Percentiles rank a stretch among this genome's conserved stretches.
phyloP scores from a whole-genome alignment of 805 yeast species.

The Blastobotrys peoriensis region DNA sequence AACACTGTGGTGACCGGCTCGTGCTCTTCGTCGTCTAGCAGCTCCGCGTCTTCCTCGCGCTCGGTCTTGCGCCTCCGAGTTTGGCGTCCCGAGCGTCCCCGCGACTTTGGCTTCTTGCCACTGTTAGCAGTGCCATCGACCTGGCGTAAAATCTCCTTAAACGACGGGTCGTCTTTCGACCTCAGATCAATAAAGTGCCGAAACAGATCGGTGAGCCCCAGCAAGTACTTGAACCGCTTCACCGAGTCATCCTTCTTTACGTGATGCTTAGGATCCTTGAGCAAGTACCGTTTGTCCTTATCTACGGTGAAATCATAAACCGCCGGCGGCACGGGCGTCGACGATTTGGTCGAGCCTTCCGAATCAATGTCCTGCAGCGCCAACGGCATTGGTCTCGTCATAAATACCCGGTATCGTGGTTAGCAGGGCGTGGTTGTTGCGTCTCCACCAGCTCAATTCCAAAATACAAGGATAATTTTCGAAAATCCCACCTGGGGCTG shows the following conservation, averaged over 20 bases:
- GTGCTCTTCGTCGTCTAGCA: conserved; percentile 67
- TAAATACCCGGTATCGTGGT: too few species aligned
- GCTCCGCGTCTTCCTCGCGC: conserved; percentile 88
- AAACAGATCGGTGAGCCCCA: conserved; percentile 77
- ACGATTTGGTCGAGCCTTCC: not conserved
- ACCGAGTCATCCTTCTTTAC: conserved; percentile 28
- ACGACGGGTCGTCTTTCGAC: conserved; percentile 67
- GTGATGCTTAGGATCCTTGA: conserved; percentile 4
- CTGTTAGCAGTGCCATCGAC: conserved; percentile 24
- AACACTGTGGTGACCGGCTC: conserved; percentile 53
- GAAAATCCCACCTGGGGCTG: not conserved
- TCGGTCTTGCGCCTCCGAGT: conserved; percentile 35
- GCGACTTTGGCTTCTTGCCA: conserved; percentile 18
- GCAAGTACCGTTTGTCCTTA: conserved; percentile 15
- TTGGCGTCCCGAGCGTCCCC: conserved; percentile 37
- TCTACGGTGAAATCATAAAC: conserved; percentile 8
- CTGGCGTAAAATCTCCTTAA: conserved; percentile 33
- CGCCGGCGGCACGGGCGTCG: not conserved
- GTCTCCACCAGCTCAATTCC: too few species aligned
- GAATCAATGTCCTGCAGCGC: not conserved
- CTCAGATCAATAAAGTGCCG: conserved; percentile 77
- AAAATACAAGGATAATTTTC: too few species aligned
- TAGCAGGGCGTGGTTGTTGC: too few species aligned
- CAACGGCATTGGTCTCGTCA: too few species aligned
- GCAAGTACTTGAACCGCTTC: conserved; percentile 67